phyloP scores from a whole-genome alignment of 371 early-diverging fungal species.

The Chytridiales sp. region DNA sequence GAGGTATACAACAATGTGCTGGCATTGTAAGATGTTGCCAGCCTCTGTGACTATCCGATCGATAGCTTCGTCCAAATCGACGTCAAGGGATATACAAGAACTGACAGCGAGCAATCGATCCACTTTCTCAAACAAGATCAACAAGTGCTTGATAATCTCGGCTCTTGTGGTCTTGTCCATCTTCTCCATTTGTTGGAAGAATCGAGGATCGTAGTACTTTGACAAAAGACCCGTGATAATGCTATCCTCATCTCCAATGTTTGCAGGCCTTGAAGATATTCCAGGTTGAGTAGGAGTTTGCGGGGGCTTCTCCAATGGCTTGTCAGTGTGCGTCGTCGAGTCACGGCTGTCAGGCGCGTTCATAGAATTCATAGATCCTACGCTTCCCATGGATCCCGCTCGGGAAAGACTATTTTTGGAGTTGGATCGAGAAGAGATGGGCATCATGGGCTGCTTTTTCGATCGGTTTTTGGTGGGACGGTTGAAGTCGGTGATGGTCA shows the following conservation, averaged over 20 bases:
- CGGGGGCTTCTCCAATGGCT: too few species aligned
- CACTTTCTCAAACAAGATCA: slow-evolving; percentile 42
- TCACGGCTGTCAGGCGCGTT: slow-evolving; percentile 1
- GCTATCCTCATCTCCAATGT: slow-evolving; percentile 5
- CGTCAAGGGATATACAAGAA: slow-evolving; percentile 34
- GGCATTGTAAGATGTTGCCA: slow-evolving; percentile 25
- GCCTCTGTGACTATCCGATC: slow-evolving; percentile 37
- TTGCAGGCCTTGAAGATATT: background rate
- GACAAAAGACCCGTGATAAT: slow-evolving; percentile 31
- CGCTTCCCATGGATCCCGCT: slow-evolving; percentile 8
- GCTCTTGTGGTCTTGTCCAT: slow-evolving; percentile 36
- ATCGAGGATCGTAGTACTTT: slow-evolving; percentile 41
- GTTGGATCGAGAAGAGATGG: slow-evolving; percentile 13
- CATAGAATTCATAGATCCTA: slow-evolving; percentile 1
- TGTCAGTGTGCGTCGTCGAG: slow-evolving; percentile 1
- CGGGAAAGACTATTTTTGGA: slow-evolving; percentile 14
- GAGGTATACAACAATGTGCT: slow-evolving; percentile 37
- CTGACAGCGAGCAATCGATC: slow-evolving; percentile 39
- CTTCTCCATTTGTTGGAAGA: slow-evolving; percentile 40
- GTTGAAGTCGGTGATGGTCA: background rate
- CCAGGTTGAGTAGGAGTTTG: background rate
- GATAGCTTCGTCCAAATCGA: slow-evolving; percentile 37
- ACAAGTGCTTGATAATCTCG: slow-evolving; percentile 37
- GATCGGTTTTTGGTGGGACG: background rate
- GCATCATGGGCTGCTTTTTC: background rate